Evolutionary conservation across 2,329 filamentous ascomycete genomes (phyloP).

Genomic region (Curvularia sp.): DNA sequence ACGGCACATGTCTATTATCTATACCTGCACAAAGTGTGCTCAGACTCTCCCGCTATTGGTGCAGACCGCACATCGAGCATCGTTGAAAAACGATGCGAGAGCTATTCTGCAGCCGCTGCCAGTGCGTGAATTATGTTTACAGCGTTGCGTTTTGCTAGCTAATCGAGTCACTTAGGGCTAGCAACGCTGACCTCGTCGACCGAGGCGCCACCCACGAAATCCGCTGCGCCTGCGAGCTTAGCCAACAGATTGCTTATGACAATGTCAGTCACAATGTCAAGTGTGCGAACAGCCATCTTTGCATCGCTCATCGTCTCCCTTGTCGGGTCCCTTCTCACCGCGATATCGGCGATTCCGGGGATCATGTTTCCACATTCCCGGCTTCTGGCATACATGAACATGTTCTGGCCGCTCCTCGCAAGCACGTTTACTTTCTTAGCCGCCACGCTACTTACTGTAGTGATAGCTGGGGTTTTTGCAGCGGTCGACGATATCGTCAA

Average conservation of each 20-base stretch:
- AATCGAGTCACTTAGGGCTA: constrained; percentile 1
- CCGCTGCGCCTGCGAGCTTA: neutral
- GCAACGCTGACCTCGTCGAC: neutral
- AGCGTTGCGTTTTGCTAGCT: neutral
- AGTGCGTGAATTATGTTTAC: neutral
- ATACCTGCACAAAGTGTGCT: constrained; percentile 6
- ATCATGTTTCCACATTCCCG: constrained; percentile 32
- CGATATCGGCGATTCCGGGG: constrained; percentile 23
- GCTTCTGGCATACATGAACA: constrained; percentile 31
- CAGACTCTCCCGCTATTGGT: neutral
- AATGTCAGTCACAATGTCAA: neutral
- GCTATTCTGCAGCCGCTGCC: neutral
- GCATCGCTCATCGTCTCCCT: constrained; percentile 31
- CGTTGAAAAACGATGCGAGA: neutral
- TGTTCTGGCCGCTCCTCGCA: constrained; percentile 24
- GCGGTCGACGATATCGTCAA: constrained; percentile 17
- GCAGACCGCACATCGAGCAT: neutral
- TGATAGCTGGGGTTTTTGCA: constrained; percentile 15
- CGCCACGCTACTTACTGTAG: constrained; percentile 22
- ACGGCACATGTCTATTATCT: constrained; percentile 10
- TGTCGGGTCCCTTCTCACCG: constrained; percentile 19
- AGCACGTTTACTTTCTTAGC: constrained; percentile 21
- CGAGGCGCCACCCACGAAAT: neutral
- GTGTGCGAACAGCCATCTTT: constrained; percentile 21
- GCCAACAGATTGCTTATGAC: neutral